Base-by-base conservation (phyloP, 768 basidiomycete genomes). In the Lentinula lateritia region DNA sequence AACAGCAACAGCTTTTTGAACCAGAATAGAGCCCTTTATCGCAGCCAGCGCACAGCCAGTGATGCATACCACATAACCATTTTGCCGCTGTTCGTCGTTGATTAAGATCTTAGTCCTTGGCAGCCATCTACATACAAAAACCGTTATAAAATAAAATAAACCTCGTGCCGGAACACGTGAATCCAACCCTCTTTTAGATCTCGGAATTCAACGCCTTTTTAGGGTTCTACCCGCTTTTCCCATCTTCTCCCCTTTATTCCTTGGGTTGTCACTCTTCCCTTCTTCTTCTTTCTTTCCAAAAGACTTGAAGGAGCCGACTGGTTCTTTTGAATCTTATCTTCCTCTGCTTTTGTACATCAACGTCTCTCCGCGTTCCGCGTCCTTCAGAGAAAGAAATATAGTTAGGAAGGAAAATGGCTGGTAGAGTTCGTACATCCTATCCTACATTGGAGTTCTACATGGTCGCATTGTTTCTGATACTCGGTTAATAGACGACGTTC, bases 401-500 rank as follows among this genome's bases (percentile, higher is more conserved):
- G n/a, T n/a, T n/a, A n/a, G n/a, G n/a, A n/a, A 38, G 53, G 18
- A 36, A 23, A 60, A 79, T 78, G 77, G 73, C 76, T 61, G 69
- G 75, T 57, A 74, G 75, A 69, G 78, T 78, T 50, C 53, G 75
- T 68, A 45, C 13, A 28, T 53, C 7, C 18, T 45, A 28, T 53
- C 7, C 18, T 45, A 38, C 28, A 36, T 28, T 28, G 28, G 28
- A 3, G 28, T 28, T 28, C 28, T 28, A 28, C 50, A 48, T 50
- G 41, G 50, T 43, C 54, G 32, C 34, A 54, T 59, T 28, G 42
- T 35, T 52, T 50, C 65, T 64, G 48, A 63, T 57, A 48, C 4
- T 10, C 46, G 4, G 4, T 12, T 48, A 5, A 23, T 68, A 93
- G 89, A 90, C 92, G 65, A 89, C 90, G 71, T 94, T 94, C 80